These are phyloP conservation scores for Castanopsis chinensis DNA, from an alignment of 306 rosid genomes.

Conservation along the genomic window DNA sequence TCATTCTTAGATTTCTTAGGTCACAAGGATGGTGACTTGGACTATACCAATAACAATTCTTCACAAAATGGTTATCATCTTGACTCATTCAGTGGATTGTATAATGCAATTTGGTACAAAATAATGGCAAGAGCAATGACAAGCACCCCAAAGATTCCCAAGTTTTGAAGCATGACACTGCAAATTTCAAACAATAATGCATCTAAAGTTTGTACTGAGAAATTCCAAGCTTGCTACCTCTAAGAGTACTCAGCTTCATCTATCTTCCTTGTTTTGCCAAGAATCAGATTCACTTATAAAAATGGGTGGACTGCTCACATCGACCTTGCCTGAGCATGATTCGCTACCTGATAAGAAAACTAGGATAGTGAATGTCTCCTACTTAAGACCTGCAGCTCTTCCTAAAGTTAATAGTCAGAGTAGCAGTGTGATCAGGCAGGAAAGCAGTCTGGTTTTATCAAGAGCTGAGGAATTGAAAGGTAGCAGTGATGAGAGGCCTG, in stretches of 20 bases:
- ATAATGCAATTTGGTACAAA: background rate
- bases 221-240: no score
- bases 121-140: background rate
- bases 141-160: background rate
- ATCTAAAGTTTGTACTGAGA: background rate
- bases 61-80: conserved; percentile 13
- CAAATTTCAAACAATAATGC: conserved; percentile 10
- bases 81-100: background rate
- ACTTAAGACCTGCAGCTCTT: conserved; percentile 29
- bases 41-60: conserved; percentile 5
- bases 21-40: conserved; percentile 5
- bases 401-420: conserved; percentile 16
- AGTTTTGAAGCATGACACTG: background rate
- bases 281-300: no score
- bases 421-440: conserved; percentile 9
- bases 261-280: background rate
- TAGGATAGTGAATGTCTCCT: conserved; percentile 31
- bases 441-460: background rate
- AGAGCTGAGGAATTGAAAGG: conserved; percentile 11
- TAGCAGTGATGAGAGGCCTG: background rate
- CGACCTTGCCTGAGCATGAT: conserved; percentile 1
- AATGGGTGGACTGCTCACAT: background rate
- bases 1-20: background rate
- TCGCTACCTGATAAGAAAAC: conserved; percentile 13
- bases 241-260: background rate